phyloP scores from a whole-genome alignment of 139 green algal species.

The Tetraselmis striata region DNA sequence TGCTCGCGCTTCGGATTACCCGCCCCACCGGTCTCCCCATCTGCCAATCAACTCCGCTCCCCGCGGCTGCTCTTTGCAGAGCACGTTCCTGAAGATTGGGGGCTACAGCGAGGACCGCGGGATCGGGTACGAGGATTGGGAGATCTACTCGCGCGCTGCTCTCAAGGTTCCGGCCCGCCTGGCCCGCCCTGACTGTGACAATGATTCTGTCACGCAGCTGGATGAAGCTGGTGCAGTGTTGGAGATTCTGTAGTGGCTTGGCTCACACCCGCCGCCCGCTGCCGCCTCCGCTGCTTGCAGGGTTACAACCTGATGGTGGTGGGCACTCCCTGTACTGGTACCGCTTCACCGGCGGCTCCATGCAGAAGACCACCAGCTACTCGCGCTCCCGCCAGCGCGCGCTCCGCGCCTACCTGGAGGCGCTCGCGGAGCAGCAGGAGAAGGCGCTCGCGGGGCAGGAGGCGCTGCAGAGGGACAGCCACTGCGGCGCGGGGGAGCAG shows the following conservation, averaged over 20 bases:
- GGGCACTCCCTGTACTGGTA: conserved; percentile 7
- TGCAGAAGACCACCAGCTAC: conserved; percentile 12
- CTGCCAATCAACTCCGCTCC: too few relatives aligned
- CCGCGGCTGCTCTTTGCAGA: too few relatives aligned
- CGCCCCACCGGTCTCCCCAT: too few relatives aligned
- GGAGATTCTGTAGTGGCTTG: too few relatives aligned
- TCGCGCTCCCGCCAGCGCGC: neutral
- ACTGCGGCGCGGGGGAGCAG: neutral
- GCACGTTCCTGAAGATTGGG: neutral
- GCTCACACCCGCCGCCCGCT: too few relatives aligned
- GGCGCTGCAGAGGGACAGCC: neutral
- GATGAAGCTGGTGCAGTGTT: too few relatives aligned
- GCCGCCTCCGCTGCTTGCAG: too few relatives aligned
- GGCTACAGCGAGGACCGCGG: conserved; percentile 6
- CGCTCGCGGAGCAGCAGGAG: neutral
- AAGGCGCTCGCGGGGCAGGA: neutral
- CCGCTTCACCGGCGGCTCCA: conserved; percentile 3
- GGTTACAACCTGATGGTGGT: neutral
- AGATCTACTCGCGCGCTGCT: conserved; percentile 1
- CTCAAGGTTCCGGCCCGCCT: neutral
- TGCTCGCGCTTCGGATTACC: too few relatives aligned
- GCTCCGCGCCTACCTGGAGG: conserved; percentile 1
- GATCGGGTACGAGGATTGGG: conserved; percentile 13
- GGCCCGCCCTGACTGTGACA: neutral
- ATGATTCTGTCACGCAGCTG: too few relatives aligned